Conservation (phyloP, 176 grass and related monocot species). For the Eleusine coracana region DNA sequence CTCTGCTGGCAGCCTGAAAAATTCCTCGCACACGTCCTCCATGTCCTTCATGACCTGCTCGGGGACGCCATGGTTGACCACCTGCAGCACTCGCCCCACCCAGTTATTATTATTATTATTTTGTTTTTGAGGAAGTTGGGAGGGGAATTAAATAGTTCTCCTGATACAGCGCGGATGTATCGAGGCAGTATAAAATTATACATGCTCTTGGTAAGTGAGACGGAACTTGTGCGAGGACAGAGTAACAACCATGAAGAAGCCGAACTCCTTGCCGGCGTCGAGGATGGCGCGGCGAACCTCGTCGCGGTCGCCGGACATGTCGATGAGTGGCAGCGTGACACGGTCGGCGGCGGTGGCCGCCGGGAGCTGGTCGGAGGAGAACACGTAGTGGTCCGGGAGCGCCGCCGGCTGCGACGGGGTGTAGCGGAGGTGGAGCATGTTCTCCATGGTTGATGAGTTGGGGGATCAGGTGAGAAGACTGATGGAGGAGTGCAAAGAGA, state of each 20-base stretch:
- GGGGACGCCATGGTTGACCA: conserved; percentile 52
- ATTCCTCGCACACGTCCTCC: conserved; percentile 30
- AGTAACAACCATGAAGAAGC: conserved; percentile 40
- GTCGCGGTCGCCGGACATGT: conserved; percentile 32
- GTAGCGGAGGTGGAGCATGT: no score
- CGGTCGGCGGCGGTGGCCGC: background rate
- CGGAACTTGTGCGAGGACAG: no score
- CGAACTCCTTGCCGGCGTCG: conserved; percentile 44
- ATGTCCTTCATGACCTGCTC: conserved; percentile 43
- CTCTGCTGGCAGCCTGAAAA: conserved; percentile 45
- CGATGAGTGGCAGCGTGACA: conserved; percentile 42
- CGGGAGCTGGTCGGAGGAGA: conserved; percentile 34
- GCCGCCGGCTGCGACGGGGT: background rate
- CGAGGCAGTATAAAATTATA: no score
- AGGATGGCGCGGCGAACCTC: conserved; percentile 45
- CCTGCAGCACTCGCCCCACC: conserved; percentile 13
- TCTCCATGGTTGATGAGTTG: no score
- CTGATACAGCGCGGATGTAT: no score
- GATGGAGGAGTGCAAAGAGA: no score
- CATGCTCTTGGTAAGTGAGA: no score
- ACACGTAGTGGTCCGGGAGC: conserved; percentile 43
- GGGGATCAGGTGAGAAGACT: no score
- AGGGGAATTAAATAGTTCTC: no score
- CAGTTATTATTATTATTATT: no score
- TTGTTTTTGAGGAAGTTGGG: no score